Conservation (phyloP, 2,329 filamentous ascomycete species). For the Volutella citrinella region DNA sequence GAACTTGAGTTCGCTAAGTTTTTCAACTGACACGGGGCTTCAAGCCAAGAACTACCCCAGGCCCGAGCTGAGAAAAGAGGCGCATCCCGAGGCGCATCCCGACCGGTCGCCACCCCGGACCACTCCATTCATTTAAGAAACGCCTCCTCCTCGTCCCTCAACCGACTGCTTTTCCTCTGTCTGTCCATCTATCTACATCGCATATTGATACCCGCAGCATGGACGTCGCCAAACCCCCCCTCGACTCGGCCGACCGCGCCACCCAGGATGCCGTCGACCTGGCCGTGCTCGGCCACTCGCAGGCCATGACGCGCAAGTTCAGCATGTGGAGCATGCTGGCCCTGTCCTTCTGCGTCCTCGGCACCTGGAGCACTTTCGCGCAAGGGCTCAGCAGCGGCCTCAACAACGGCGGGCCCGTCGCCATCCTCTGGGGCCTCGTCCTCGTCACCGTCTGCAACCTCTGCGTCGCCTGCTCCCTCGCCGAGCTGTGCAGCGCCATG, state of each 20-base stretch:
- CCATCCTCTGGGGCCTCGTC: conserved; percentile 53
- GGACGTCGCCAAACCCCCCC: too few relatives aligned
- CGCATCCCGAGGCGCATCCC: too few relatives aligned
- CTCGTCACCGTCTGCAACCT: conserved; percentile 52
- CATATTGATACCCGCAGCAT: too few relatives aligned
- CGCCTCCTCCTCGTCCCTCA: too few relatives aligned
- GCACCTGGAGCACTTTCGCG: conserved; percentile 57
- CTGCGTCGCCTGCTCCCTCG: conserved; percentile 53
- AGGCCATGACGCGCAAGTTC: conserved; percentile 45
- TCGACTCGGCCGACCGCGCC: conserved; percentile 23
- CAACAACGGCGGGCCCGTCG: conserved; percentile 51
- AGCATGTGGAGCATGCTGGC: conserved; percentile 54
- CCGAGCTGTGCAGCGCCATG: conserved; percentile 56
- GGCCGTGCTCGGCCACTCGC: conserved; percentile 38
- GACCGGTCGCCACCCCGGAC: too few relatives aligned
- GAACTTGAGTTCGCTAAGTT: too few relatives aligned
- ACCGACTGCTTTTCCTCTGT: too few relatives aligned
- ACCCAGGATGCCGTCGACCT: conserved; percentile 37
- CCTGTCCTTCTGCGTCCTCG: conserved; percentile 54
- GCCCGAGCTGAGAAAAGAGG: too few relatives aligned
- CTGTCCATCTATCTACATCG: too few relatives aligned
- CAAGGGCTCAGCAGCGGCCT: conserved; percentile 47
- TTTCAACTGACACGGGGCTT: too few relatives aligned
- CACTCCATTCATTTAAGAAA: too few relatives aligned
- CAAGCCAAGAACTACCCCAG: too few relatives aligned